Evolutionary conservation across 2,329 filamentous ascomycete species (phyloP).

Genomic region (Diaporthe caulivora): DNA sequence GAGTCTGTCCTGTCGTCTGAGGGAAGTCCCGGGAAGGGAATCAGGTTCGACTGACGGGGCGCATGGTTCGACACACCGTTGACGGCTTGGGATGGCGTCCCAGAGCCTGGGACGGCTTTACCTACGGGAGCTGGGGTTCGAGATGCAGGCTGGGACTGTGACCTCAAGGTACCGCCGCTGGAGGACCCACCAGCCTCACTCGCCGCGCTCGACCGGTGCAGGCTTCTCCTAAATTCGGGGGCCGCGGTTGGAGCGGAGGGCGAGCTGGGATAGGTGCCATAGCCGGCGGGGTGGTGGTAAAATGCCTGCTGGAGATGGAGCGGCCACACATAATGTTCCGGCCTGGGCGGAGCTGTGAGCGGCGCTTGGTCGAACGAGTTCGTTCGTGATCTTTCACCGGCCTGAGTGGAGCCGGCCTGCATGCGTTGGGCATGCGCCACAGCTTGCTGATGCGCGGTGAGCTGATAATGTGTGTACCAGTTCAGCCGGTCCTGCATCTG

Average conservation of each 20-base stretch:
- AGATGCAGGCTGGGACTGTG: conserved; percentile 75
- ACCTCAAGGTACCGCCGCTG: conserved; percentile 69
- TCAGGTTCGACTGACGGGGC: conserved; percentile 60
- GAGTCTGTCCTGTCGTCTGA: conserved; percentile 63
- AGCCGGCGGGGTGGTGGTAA: conserved; percentile 53
- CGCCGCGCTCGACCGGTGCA: conserved; percentile 65
- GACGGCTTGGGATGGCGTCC: conserved; percentile 49
- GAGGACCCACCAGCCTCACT: conserved; percentile 61
- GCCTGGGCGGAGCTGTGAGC: conserved; percentile 68
- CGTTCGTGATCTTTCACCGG: conserved; percentile 67
- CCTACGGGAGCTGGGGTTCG: conserved; percentile 53
- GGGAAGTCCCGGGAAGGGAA: conserved; percentile 67
- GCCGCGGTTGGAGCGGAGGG: conserved; percentile 60
- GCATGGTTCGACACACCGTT: conserved; percentile 52
- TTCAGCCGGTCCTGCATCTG: conserved; percentile 61
- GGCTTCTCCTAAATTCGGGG: conserved; percentile 68
- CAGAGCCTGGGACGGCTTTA: conserved; percentile 48
- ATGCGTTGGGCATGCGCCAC: conserved; percentile 59
- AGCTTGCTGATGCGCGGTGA: conserved; percentile 57
- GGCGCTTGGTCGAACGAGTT: conserved; percentile 72
- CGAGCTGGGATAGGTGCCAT: conserved; percentile 68
- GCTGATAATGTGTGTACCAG: conserved; percentile 60
- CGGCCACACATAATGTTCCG: conserved; percentile 67
- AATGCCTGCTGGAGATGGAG: conserved; percentile 54
- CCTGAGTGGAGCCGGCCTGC: conserved; percentile 52